Conservation (phyloP, 345 rosid species). For the sweet orange (Citrus sinensis) region DVS_A1.0 CM039164.1:174501-175000, state of each 20-base stretch:
- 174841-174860: conserved; percentile 10
- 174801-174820: conserved; percentile 27
- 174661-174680: conserved; percentile 46
- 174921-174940: conserved; percentile 20
- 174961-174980: conserved; percentile 37
- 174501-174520: conserved; percentile 8
- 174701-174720: conserved; percentile 36
- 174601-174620: conserved; percentile 29
- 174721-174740: conserved; percentile 55
- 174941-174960: conserved; percentile 51
- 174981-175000: conserved; percentile 39
- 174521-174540: conserved; percentile 8
- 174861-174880: conserved; percentile 20
- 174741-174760: conserved; percentile 64
- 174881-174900: conserved; percentile 22
- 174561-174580: conserved; percentile 21
- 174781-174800: conserved; percentile 26
- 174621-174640: conserved; percentile 25
- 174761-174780: conserved; percentile 34
- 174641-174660: conserved; percentile 25
- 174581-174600: conserved; percentile 17
- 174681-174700: conserved; percentile 32
- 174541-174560: conserved; percentile 15
- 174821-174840: conserved; percentile 23
- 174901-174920: conserved; percentile 39